Percentiles rank a stretch among this genome's conserved stretches.
Conservation (phyloP, 306 rosid genomes). For the Glycine latifolia region DNA sequence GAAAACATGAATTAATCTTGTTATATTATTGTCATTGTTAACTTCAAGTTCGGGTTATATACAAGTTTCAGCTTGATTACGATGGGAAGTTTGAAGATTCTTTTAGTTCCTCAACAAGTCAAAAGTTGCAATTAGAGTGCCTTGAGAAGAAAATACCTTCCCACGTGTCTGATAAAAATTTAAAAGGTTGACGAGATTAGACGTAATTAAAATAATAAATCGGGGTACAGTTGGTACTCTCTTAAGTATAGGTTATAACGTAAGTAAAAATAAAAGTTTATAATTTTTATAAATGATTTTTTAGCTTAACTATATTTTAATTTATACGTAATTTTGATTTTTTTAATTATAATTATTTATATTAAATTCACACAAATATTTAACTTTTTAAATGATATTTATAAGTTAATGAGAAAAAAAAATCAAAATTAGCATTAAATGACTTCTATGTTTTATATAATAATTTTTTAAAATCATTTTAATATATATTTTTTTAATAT, state of each 20-base stretch:
- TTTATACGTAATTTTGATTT: background rate
- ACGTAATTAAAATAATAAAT: constrained; percentile 45
- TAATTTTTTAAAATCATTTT: too few relatives aligned
- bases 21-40: constrained; percentile 49
- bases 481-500: too few relatives aligned
- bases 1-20: background rate
- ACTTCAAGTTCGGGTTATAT: constrained; percentile 53
- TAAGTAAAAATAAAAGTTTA: too few relatives aligned
- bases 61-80: constrained; percentile 43
- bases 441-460: background rate
- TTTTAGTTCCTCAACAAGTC: constrained; percentile 63
- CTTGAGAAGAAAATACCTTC: constrained; percentile 55
- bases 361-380: background rate
- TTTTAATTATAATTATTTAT: background rate
- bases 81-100: constrained; percentile 50
- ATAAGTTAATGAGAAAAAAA: too few relatives aligned
- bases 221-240: background rate
- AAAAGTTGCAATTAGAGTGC: constrained; percentile 66
- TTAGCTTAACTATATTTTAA: background rate
- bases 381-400: background rate
- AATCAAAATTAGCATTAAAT: too few relatives aligned
- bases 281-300: background rate
- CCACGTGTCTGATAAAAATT: constrained; percentile 52
- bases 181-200: constrained; percentile 13
- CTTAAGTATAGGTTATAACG: background rate